Conservation (phyloP, 2,329 filamentous ascomycete genomes). For the Aurifilum marmelostoma region DNA sequence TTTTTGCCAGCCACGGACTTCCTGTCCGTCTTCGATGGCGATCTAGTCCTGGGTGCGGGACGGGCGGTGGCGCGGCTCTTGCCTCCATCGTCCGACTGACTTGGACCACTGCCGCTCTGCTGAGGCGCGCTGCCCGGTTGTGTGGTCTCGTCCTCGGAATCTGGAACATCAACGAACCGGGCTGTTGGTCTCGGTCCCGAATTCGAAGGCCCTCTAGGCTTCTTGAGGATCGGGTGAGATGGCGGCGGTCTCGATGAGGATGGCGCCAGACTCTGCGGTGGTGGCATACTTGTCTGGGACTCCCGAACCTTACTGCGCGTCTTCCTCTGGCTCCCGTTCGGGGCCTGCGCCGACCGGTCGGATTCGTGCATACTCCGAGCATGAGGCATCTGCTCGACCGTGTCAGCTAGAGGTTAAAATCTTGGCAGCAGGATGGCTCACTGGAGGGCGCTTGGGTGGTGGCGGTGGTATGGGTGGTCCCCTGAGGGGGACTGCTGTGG, state of each 20-base stretch:
- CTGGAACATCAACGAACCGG: constrained; percentile 60
- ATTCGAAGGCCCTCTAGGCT: constrained; percentile 56
- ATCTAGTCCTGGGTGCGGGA: constrained; percentile 31
- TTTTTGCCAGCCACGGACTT: constrained; percentile 39
- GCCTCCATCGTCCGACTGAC: constrained; percentile 27
- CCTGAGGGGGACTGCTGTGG: constrained; percentile 59
- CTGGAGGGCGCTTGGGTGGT: constrained; percentile 55
- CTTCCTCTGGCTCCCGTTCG: constrained; percentile 4
- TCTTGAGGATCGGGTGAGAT: constrained; percentile 63
- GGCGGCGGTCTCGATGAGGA: constrained; percentile 53
- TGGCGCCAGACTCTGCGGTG: constrained; percentile 37
- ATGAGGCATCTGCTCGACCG: constrained; percentile 10
- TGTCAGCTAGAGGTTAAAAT: no score
- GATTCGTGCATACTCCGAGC: constrained; percentile 28
- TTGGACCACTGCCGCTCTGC: constrained; percentile 13
- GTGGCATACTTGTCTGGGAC: constrained; percentile 29
- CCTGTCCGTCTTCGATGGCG: constrained; percentile 39
- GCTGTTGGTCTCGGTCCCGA: constrained; percentile 61
- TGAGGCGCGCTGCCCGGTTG: constrained; percentile 30
- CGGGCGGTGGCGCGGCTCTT: constrained; percentile 31
- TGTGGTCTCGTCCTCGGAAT: constrained; percentile 48
- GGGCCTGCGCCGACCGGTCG: constrained; percentile 26
- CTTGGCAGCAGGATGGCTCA: no score
- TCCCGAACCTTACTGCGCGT: background rate
- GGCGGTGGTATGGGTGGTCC: constrained; percentile 48